Base-by-base conservation (phyloP, 129 eudicot genomes). In the Rutidosis leptorrhynchoides region DNA sequence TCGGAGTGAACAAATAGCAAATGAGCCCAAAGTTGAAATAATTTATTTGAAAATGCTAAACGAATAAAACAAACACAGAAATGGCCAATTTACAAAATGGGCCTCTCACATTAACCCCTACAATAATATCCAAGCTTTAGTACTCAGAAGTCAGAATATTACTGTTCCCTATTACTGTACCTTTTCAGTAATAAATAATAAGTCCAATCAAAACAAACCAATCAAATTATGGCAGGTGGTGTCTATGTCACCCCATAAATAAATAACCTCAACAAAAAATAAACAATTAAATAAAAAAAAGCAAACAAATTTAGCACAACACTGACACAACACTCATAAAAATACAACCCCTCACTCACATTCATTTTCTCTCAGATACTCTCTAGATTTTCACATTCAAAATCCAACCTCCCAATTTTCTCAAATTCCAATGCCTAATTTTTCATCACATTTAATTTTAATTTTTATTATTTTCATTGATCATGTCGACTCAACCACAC, bases 401-500 rank as follows among this genome's bases (percentile, higher is more conserved):
- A 60, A 60, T 7, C 46, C 37, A 59, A 64, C 7, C 32, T 20
- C 33, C 8, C 7, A 17, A 37, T 5, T 11, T 26, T 65, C 58
- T 28, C 29, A 32, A 21, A 49, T 10, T 30, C 45, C 25, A 69
- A 69, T 69, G 74, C 6, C 35, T 61, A 37, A 29, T 61, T 53
- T 49, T 49, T 53, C 32, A 58, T 45, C 64, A 2, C 19, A 7
- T 22, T 32, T 58, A 62, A 35, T 54, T 40, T 33, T 9, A 43
- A 20, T 22, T 35, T 23, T 67, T 2, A 11, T 74, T 43, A 0
- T 53, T 43, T 7, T 27, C 29, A 14, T 35, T 5, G 22, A 33
- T 55, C 80, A 76, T 55, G 73, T 32, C 9, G 2, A 53, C 53
- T 86, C 95, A 2, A 51, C 66, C 35, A 94, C 97, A 19, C 71